Conservation (phyloP, 768 basidiomycete genomes). For the Galerina marginata region DNA sequence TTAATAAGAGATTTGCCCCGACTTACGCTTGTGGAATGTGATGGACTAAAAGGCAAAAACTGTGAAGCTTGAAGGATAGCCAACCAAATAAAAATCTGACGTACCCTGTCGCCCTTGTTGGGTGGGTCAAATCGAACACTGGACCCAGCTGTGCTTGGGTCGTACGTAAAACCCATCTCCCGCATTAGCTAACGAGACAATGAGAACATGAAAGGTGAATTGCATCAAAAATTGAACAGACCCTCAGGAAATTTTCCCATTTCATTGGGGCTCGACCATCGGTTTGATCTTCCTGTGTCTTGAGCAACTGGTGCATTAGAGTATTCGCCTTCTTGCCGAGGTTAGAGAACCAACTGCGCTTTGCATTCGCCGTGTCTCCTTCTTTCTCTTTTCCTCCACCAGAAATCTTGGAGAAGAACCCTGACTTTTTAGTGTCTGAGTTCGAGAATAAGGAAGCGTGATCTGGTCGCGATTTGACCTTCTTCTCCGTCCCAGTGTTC, state of each 20-base stretch:
- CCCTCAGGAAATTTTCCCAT: constrained; percentile 82
- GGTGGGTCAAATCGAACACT: constrained; percentile 86
- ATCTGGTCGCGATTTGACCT: constrained; percentile 74
- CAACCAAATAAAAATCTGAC: constrained; percentile 15
- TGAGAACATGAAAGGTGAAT: not conserved
- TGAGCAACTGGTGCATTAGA: constrained; percentile 70
- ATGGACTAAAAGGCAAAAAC: constrained; percentile 54
- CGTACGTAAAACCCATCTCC: constrained; percentile 78
- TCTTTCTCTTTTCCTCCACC: constrained; percentile 42
- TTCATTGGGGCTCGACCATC: constrained; percentile 65
- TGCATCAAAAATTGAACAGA: constrained; percentile 28
- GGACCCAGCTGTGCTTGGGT: constrained; percentile 79
- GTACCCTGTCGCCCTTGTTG: constrained; percentile 45
- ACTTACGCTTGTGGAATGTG: constrained; percentile 76
- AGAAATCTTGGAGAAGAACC: constrained; percentile 58
- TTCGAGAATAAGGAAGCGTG: constrained; percentile 56
- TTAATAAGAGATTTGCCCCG: not conserved
- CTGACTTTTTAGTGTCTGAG: constrained; percentile 42
- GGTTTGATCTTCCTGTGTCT: constrained; percentile 58
- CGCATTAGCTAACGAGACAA: constrained; percentile 62
- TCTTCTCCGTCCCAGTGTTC: constrained; percentile 58
- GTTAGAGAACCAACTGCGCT: constrained; percentile 59
- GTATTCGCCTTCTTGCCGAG: constrained; percentile 62
- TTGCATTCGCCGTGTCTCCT: constrained; percentile 45
- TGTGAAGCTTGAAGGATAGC: not conserved